Evolutionary conservation across 768 basidiomycete species (phyloP), one percentile per base, ranked within the genome.

Genomic region (Trametes sanguinea): DNA sequence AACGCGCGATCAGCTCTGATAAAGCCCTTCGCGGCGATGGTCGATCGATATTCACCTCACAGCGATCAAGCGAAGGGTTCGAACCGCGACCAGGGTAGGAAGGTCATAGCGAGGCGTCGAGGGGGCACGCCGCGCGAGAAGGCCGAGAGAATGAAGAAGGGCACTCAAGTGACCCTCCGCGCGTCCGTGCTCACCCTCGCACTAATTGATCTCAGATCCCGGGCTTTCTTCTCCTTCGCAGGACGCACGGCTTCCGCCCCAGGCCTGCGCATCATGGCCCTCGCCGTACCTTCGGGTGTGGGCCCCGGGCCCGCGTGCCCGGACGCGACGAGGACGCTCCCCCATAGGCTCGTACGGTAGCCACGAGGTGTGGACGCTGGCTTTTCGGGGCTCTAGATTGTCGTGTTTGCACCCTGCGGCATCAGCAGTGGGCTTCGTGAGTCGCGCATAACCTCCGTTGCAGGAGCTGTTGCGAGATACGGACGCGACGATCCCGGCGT

Each of bases 401-500:
- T 5, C 11, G 11, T 29, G 10, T 14, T 16, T 16, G 22, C 4
- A 6, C 9, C 13, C 45, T 29, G 6, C 27, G 37, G 46, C 35
- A 17, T 46, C 45, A 11, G 22, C 45, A 4, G 22, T 17, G 10
- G 17, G 45, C 45, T 46, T 27, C 45, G 22, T 27, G 45, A 10
- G 17, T 46, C 6, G 16, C 45, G 45, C 27, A 17, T 17, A 22
- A 27, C 45, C 35, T 37, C 35, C 35, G 35, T 37, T 37, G 35
- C 6, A 6, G 35, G 11, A 37, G 6, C 6, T 37, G 35, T 37
- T 22, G 22, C 22, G 35, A 37, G 6, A 6, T 37, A 11, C 35
- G 35, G 35, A 37, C 35, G 54, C 54, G 54, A 56, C 54, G 54
- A 47, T 56, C 54, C 45, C 54, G 54, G 54, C 45, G 45, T 10